Percentiles rank a stretch among this genome's conserved stretches.
Conservation (phyloP, 176 grass and related monocot species). For the Aegilops bicornis region DNA sequence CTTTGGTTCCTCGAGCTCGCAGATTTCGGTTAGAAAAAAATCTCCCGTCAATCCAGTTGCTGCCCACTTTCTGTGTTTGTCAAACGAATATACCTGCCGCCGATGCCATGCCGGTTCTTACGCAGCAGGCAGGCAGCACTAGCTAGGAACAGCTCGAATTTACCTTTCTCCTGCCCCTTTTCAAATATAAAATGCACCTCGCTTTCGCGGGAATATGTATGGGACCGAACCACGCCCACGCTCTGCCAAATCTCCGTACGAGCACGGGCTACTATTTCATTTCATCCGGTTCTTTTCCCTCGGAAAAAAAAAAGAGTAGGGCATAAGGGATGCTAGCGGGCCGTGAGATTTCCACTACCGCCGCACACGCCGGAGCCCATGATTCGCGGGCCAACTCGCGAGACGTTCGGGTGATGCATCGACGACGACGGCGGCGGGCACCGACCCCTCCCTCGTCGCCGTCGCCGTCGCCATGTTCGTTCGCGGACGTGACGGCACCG, state of each 20-base stretch:
- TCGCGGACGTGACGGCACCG: not conserved
- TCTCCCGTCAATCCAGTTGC: not conserved
- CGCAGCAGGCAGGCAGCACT: not conserved
- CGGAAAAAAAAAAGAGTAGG: not conserved
- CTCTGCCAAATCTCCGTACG: not conserved
- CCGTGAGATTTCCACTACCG: not conserved
- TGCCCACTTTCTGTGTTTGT: not conserved
- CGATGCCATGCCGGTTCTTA: not conserved
- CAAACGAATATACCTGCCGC: not conserved
- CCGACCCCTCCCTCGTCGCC: too few relatives aligned
- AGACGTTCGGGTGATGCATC: too few relatives aligned
- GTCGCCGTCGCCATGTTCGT: too few relatives aligned
- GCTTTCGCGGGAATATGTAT: not conserved
- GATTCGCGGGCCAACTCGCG: not conserved
- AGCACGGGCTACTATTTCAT: too few relatives aligned
- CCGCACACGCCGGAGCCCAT: not conserved
- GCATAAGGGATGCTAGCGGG: too few relatives aligned
- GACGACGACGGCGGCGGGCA: too few relatives aligned
- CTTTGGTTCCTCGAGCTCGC: not conserved
- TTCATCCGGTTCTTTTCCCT: not conserved
- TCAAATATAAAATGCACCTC: not conserved
- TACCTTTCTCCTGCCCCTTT: not conserved
- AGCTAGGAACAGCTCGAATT: not conserved
- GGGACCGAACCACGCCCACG: not conserved
- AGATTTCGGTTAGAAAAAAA: slow-evolving; percentile 3